Percentiles rank a stretch among this genome's conserved stretches.
These are phyloP conservation scores for Phytophthora pistaciae DNA, from an alignment of 352 stramenopile species.

Conservation along the genomic window DNA sequence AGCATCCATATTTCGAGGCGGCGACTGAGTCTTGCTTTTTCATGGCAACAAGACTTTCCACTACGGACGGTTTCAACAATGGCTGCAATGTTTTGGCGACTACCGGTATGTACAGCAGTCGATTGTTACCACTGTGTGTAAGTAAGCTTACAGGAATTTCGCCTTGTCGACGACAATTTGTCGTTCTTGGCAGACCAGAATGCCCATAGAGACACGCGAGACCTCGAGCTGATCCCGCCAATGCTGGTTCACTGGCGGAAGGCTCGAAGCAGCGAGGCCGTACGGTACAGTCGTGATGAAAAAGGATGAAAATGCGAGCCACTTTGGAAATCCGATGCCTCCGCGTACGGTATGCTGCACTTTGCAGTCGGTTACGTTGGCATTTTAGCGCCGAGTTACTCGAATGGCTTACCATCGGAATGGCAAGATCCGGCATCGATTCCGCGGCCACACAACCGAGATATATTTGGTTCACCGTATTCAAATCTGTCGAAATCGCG, in stretches of 20 bases:
- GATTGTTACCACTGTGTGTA: too few species aligned
- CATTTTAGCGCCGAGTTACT: too few species aligned
- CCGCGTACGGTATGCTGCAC: too few species aligned
- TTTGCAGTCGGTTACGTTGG: too few species aligned
- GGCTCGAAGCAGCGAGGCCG: background rate
- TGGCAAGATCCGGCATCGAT: background rate
- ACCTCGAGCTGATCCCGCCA: background rate
- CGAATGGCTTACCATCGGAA: background rate
- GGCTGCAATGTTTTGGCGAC: background rate
- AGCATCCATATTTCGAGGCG: constrained; percentile 7
- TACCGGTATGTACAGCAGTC: too few species aligned
- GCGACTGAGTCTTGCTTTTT: background rate
- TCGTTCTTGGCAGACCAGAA: constrained; percentile 15
- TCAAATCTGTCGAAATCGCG: background rate
- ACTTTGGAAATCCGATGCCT: constrained; percentile 2
- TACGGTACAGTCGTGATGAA: background rate
- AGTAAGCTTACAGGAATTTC: background rate
- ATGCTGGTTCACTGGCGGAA: background rate
- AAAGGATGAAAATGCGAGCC: background rate
- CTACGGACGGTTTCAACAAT: background rate
- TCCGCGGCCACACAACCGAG: background rate
- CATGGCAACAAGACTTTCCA: constrained; percentile 14
- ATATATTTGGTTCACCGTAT: background rate
- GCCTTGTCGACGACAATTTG: background rate
- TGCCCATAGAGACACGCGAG: constrained; percentile 6